Evolutionary conservation across 768 basidiomycete genomes (phyloP).

Genomic region (Mycena maculata): DNA sequence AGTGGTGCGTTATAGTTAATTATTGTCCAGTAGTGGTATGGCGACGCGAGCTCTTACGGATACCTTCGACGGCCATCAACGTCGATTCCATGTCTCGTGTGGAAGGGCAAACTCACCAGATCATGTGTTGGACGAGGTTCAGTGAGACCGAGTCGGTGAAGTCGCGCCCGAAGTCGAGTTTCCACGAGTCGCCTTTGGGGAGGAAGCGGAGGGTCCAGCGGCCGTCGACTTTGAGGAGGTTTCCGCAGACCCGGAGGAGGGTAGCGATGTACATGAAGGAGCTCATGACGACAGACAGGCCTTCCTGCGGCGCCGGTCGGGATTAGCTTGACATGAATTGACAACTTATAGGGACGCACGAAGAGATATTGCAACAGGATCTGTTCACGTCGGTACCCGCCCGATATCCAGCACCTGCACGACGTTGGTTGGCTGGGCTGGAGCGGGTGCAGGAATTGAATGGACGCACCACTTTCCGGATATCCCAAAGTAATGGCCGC

Average conservation of each 20-base stretch:
- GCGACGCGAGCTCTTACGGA: background rate
- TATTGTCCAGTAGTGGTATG: background rate
- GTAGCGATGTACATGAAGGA: background rate
- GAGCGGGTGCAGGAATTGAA: too few species aligned
- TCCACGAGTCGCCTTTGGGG: constrained; percentile 29
- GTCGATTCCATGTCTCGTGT: background rate
- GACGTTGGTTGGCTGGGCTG: too few species aligned
- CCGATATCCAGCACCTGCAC: background rate
- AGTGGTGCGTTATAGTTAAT: background rate
- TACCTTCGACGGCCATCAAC: background rate
- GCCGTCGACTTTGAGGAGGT: constrained; percentile 31
- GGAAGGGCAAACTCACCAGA: constrained; percentile 33
- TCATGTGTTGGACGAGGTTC: constrained; percentile 33
- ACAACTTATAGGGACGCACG: background rate
- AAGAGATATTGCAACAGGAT: background rate
- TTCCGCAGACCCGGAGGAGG: constrained; percentile 25
- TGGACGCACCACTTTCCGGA: background rate
- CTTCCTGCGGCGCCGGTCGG: background rate
- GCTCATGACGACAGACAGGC: background rate
- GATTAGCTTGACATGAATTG: too few species aligned
- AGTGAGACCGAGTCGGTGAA: constrained; percentile 33
- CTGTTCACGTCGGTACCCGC: background rate
- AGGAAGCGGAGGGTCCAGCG: constrained; percentile 32
- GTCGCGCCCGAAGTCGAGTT: constrained; percentile 35
- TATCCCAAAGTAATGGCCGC: background rate